phyloP scores from a whole-genome alignment of 1,284 basidiomycete species.

The Cryptococcus sp. region DNA sequence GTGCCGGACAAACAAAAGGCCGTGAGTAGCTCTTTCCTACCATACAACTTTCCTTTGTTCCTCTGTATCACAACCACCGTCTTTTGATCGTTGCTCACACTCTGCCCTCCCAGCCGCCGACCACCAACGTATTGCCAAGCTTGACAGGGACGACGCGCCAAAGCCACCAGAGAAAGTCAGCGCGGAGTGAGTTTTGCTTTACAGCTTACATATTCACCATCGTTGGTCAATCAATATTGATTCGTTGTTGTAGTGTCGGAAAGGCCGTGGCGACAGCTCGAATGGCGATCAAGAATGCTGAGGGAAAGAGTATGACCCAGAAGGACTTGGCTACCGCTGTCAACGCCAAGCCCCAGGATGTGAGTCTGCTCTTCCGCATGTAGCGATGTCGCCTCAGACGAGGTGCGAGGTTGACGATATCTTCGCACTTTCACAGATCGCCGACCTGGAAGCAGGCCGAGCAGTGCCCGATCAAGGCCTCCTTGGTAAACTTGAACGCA shows the following conservation, averaged over 20 bases:
- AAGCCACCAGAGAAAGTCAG: slow-evolving; percentile 86
- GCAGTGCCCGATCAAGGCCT: slow-evolving; percentile 90
- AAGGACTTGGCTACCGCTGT: slow-evolving; percentile 81
- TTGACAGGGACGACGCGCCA: slow-evolving; percentile 94
- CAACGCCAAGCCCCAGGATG: slow-evolving; percentile 53
- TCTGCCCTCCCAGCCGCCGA: slow-evolving; percentile 67
- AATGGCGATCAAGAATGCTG: slow-evolving; percentile 58
- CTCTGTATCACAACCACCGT: slow-evolving; percentile 19
- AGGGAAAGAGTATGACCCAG: slow-evolving; percentile 63
- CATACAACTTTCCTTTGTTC: slow-evolving; percentile 5
- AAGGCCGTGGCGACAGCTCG: slow-evolving; percentile 83
- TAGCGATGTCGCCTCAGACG: too few species aligned
- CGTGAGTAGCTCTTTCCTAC: slow-evolving; percentile 25
- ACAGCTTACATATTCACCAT: not conserved
- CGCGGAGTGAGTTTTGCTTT: slow-evolving; percentile 36
- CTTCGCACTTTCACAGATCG: slow-evolving; percentile 34
- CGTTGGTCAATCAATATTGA: not conserved
- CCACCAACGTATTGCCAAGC: slow-evolving; percentile 89
- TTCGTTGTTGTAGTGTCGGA: slow-evolving; percentile 40
- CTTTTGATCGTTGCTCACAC: slow-evolving; percentile 4
- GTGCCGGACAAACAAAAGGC: slow-evolving; percentile 38
- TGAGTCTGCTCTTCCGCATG: too few species aligned
- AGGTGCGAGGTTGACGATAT: too few species aligned
- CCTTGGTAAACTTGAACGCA: slow-evolving; percentile 86
- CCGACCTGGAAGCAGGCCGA: slow-evolving; percentile 83